phyloP scores from a whole-genome alignment of 768 basidiomycete genomes.

The Mycena rosella region DNA sequence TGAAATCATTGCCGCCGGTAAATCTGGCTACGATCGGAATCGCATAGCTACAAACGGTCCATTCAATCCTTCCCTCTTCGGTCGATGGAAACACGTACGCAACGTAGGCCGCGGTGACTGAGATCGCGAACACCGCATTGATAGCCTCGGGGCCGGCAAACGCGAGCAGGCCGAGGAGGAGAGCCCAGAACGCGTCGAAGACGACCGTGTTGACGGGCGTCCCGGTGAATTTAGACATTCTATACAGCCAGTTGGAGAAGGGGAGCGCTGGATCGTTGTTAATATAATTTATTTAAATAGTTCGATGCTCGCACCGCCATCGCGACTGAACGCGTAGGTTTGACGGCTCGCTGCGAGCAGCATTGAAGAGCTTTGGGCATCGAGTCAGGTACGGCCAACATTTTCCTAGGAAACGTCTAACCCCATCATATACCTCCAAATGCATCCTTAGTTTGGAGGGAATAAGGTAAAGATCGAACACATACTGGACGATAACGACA shows the following conservation, averaged over 20 bases:
- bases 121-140: conserved; percentile 53
- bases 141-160: conserved; percentile 59
- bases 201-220: conserved; percentile 64
- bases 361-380: conserved; percentile 41
- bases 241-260: conserved; percentile 56
- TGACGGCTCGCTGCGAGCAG: conserved; percentile 34
- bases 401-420: neutral
- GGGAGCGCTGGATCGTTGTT: conserved; percentile 52
- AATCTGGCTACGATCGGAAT: too few relatives aligned
- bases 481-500: conserved; percentile 46
- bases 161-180: conserved; percentile 56
- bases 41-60: too few relatives aligned
- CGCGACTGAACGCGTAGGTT: conserved; percentile 52
- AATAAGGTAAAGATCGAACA: conserved; percentile 13
- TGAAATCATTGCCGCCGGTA: conserved; percentile 44
- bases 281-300: neutral
- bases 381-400: neutral
- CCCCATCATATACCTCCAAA: conserved; percentile 48
- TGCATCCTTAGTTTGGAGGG: conserved; percentile 22
- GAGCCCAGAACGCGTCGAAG: conserved; percentile 49
- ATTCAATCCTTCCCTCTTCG: too few relatives aligned
- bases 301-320: conserved; percentile 19
- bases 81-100: conserved; percentile 53
- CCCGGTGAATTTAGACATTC: conserved; percentile 52
- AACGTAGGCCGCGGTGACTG: conserved; percentile 44